Base-by-base conservation (phyloP, 2,329 filamentous ascomycete genomes). In the Penicillium hordei region DNA sequence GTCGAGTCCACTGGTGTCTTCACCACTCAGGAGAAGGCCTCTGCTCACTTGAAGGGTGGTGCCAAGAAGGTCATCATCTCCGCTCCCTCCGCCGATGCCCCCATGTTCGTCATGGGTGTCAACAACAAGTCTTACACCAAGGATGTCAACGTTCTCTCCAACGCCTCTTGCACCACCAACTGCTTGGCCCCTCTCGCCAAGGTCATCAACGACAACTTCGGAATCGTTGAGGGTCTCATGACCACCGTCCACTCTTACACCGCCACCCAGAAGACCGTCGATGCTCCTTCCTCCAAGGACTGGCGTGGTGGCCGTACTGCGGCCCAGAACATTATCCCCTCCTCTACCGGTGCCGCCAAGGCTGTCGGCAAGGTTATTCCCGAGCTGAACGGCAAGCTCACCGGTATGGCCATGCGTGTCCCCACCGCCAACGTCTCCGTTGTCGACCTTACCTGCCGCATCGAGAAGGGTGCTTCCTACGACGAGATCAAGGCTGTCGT, bases 151-250 rank as follows among this genome's bases (percentile, higher is more conserved):
- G 89, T 99, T 79, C 91, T 97, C 83, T 97, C 94, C 83, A 99
- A 99, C 85, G 94, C 94, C 73, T 97, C 94, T 72, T 97, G 94
- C 91, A 99, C 94, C 80, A 97, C 94, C 86, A 99, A 99, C 91
- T 97, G 94, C 89, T 83, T 99, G 81, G 94, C 94, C 80, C 94
- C 94, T 78, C 90, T 99, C 68, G 94, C 94, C 84, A 99, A 97
- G 90, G 92, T 97, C 76, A 87, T 99, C 83, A 84, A 99, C 87
- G 93, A 97, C 86, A 95, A 97, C 82, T 99, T 89, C 85, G 89
- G 85, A 80, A 94, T 99, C 78, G 81, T 97, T 75, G 94, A 99
- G 87, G 94, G 93, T 86, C 89, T 97, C 74, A 99, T 99, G 94
- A 97, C 94, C 82, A 99, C 94, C 70, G 87, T 97, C 80, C 94